Evolutionary conservation across 2,329 filamentous ascomycete genomes (phyloP), one percentile per base, ranked within the genome.

Genomic region (Fusarium floridanum): DNA sequence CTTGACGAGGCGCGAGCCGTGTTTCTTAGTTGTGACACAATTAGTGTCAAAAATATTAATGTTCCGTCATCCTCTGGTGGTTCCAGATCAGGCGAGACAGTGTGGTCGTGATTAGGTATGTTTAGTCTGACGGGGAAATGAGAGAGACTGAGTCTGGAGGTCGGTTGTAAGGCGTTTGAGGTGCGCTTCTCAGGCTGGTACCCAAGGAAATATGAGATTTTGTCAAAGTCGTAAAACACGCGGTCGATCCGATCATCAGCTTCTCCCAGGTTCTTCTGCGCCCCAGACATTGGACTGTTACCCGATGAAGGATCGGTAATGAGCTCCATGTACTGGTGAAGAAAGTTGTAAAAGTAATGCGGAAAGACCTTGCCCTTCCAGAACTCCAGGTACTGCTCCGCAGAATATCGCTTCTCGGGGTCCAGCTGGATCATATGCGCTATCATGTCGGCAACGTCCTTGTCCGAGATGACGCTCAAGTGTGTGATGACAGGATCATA

Each of bases 291-390:
- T 12, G 92, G 89, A 62, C 90, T 91, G 74, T 93, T 92, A 1
- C 94, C 95, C 1, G 94, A 94, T 0, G 93, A 94, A 0, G 95
- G 93, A 81, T 98, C 95, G 5, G 97, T 98, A 72, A 99, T 94
- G 64, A 97, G 89, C 76, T 94, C 94, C 95, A 99, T 98, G 81
- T 99, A 98, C 79, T 98, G 95, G 81, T 99, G 97, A 36, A 99
- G 87, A 80, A 99, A 98, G 80, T 91, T 97, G 86, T 98, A 98
- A 79, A 99, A 99, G 83, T 99, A 99, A 67, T 94, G 91, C 0
- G 97, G 97, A 73, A 99, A 99, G 5, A 96, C 94, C 80, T 96
- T 98, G 56, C 90, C 91, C 78, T 95, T 94, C 91, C 94, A 98
- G 78, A 98, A 96, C 24, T 95, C 93, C 11, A 99, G 86, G 76